Base-by-base conservation (phyloP, 371 early-diverging fungal species). In the Zopfochytrium polystomum region DNA sequence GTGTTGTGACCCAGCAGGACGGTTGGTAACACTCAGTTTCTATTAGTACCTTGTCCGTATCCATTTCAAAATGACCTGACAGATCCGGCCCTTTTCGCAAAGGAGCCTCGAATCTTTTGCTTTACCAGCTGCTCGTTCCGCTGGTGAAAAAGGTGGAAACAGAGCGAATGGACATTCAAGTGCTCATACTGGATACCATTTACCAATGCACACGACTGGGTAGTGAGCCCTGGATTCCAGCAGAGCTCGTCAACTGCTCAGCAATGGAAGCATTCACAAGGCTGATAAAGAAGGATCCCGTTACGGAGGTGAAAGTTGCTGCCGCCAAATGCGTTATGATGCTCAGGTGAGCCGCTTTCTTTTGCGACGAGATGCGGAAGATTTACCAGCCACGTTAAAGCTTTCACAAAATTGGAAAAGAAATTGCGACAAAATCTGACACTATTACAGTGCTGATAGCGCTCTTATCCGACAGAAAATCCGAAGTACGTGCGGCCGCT, bases 91-190 rank as follows among this genome's bases (percentile, higher is more conserved):
- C n/a, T n/a, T n/a, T n/a, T n/a, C n/a, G n/a, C n/a, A 13, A 20
- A 62, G 75, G 72, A 11, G 75, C 70, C 30, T 13, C 61, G 13
- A 54, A 53, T 32, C 45, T 75, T 30, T 64, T 78, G 2, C 23
- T 43, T 9, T 50, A 23, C 42, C n/a, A 31, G 7, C 66, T 74
- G 22, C 47, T 79, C 34, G 33, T 61, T 6, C 46, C 52, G 1
- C 53, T 79, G n/a, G 65, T 79, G 33, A 33, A 42, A 38, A 55
- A 64, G 29, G 66, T 78, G 13, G 63, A 71, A 6, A 35, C 35
- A 6, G 80, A 80, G 55, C 54, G 71, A 0, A 67, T 77, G 63
- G 76, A 74, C 32, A 65, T 74, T 51, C 78, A 80, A 57, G 62
- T 71, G 25, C 59, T 58, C 45, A 71, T 75, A 32, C 66, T 80